phyloP scores from a whole-genome alignment of 371 early-diverging fungal genomes.

The Cladochytrium tenue region DNA sequence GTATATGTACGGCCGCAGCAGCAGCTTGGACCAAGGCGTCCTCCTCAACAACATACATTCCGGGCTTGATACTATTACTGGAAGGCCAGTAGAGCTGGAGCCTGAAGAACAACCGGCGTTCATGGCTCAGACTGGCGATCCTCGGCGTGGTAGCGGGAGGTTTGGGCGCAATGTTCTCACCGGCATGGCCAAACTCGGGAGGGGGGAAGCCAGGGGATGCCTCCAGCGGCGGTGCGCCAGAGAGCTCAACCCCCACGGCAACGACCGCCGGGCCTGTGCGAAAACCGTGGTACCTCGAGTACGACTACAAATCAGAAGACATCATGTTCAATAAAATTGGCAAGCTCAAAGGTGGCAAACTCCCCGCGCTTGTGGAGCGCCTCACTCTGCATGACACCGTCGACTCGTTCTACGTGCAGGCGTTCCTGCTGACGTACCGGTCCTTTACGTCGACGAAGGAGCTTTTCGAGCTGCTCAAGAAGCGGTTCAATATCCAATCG shows the following conservation, averaged over 20 bases:
- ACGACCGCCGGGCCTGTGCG: neutral
- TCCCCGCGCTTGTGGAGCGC: conserved; percentile 84
- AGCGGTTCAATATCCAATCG: conserved; percentile 38
- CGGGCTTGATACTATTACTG: no score
- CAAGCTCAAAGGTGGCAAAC: conserved; percentile 85
- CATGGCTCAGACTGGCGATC: neutral
- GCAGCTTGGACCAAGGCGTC: neutral
- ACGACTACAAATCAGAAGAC: conserved; percentile 73
- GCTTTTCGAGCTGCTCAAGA: conserved; percentile 33
- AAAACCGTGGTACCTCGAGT: conserved; percentile 50
- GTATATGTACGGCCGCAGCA: no score
- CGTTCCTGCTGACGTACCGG: conserved; percentile 55
- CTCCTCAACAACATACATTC: neutral
- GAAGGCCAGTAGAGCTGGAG: neutral
- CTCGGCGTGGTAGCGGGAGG: neutral
- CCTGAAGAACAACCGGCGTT: neutral
- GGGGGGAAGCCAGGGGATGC: neutral
- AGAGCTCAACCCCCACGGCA: neutral
- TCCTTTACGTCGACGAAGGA: conserved; percentile 43
- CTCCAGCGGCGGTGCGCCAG: neutral
- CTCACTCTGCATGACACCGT: conserved; percentile 79
- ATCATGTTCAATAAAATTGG: conserved; percentile 78
- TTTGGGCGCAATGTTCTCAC: neutral
- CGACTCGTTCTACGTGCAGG: conserved; percentile 33
- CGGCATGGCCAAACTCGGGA: neutral